These are phyloP conservation scores for Candida rishiriensis DNA, from an alignment of 805 yeast genomes.

Conservation along the genomic window DNA sequence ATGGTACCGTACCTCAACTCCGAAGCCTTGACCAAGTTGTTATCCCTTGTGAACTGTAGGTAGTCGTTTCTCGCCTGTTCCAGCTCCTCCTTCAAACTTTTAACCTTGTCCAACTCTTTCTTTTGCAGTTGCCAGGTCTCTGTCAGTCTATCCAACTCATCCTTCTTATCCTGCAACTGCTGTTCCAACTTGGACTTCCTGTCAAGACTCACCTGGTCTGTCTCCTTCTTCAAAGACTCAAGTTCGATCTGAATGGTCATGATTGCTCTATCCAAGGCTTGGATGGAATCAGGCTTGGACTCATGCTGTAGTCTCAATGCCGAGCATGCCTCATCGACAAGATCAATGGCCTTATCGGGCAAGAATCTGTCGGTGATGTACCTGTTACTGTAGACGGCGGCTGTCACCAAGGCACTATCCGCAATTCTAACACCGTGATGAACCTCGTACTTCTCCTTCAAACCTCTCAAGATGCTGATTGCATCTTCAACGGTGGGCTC, in stretches of 20 bases:
- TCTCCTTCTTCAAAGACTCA: slow-evolving; percentile 90
- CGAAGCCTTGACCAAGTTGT: slow-evolving; percentile 85
- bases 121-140: slow-evolving; percentile 85
- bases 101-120: slow-evolving; percentile 68
- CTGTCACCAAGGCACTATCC: slow-evolving; percentile 89
- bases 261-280: slow-evolving; percentile 78
- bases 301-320: slow-evolving; percentile 92
- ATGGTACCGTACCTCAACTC: slow-evolving; percentile 83
- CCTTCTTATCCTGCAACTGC: slow-evolving; percentile 57
- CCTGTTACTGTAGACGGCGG: slow-evolving; percentile 84
- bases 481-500: slow-evolving; percentile 93
- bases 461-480: slow-evolving; percentile 85
- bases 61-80: slow-evolving; percentile 82
- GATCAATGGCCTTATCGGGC: slow-evolving; percentile 96
- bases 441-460: slow-evolving; percentile 91
- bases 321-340: slow-evolving; percentile 96
- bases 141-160: slow-evolving; percentile 67
- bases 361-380: slow-evolving; percentile 87
- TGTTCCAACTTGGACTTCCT: slow-evolving; percentile 70
- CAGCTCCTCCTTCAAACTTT: slow-evolving; percentile 72
- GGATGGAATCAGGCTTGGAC: slow-evolving; percentile 93
- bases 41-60: slow-evolving; percentile 77
- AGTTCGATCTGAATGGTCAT: slow-evolving; percentile 95
- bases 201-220: slow-evolving; percentile 77
- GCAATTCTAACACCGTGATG: slow-evolving; percentile 96